These are phyloP conservation scores for Xylaria digitata DNA, from an alignment of 2,329 filamentous ascomycete species.

Conservation along the genomic window DNA sequence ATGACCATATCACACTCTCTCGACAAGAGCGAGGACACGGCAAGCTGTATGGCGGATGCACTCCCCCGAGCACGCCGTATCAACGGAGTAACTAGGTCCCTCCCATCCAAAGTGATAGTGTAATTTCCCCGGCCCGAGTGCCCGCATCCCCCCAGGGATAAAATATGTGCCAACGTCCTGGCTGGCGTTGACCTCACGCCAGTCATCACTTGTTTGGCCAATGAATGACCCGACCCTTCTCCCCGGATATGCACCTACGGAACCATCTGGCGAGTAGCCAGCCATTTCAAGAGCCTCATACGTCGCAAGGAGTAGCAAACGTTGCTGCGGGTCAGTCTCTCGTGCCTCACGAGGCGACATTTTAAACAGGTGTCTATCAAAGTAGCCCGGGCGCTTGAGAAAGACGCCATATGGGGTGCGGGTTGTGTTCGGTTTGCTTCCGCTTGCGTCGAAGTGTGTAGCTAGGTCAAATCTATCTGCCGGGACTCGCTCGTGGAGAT, in stretches of 20 bases:
- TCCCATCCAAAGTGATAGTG: slow-evolving; percentile 51
- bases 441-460: slow-evolving; percentile 34
- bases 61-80: slow-evolving; percentile 49
- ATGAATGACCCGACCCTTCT: slow-evolving; percentile 39
- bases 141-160: slow-evolving; percentile 51
- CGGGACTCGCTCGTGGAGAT: slow-evolving; percentile 35
- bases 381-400: slow-evolving; percentile 34
- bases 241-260: slow-evolving; percentile 20
- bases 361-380: slow-evolving; percentile 42
- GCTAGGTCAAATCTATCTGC: slow-evolving; percentile 30
- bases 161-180: slow-evolving; percentile 64
- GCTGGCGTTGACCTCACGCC: slow-evolving; percentile 71
- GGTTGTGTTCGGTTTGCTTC: slow-evolving; percentile 31
- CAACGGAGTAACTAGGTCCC: slow-evolving; percentile 47
- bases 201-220: slow-evolving; percentile 49
- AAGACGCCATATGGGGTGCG: slow-evolving; percentile 34
- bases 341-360: slow-evolving; percentile 42
- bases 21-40: slow-evolving; percentile 69
- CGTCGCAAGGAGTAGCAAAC: slow-evolving; percentile 71
- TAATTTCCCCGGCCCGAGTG: slow-evolving; percentile 53
- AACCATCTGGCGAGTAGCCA: slow-evolving; percentile 47
- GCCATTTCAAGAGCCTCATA: slow-evolving; percentile 76
- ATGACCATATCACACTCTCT: slow-evolving; percentile 71
- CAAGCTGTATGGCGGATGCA: slow-evolving; percentile 41
- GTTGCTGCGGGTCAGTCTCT: slow-evolving; percentile 71